phyloP scores from a whole-genome alignment of 768 basidiomycete genomes.

The Russula brevipes region DNA sequence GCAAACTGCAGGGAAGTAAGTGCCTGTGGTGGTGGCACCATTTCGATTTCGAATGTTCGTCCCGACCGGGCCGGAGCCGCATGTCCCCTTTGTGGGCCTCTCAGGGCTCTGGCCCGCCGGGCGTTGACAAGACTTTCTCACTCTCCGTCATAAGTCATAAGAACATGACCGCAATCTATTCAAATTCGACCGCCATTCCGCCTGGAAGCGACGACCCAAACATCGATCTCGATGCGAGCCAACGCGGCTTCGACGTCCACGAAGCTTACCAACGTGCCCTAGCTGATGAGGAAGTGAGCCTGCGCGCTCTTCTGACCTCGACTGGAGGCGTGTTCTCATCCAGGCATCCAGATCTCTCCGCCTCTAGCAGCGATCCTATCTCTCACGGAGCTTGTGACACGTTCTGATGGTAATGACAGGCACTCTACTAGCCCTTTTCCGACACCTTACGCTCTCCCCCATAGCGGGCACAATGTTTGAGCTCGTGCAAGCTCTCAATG shows the following conservation, averaged over 20 bases:
- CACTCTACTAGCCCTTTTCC: background rate
- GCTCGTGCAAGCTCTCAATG: constrained; percentile 76
- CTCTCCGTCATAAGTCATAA: background rate
- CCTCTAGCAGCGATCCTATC: constrained; percentile 88
- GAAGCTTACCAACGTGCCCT: constrained; percentile 56
- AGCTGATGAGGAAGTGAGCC: constrained; percentile 58
- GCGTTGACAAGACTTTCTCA: background rate
- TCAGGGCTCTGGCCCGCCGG: background rate
- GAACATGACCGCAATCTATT: constrained; percentile 15
- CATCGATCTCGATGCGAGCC: background rate
- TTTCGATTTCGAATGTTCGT: background rate
- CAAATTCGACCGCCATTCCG: constrained; percentile 8
- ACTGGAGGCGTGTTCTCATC: constrained; percentile 2
- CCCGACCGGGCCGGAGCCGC: background rate
- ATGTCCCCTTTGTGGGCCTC: background rate
- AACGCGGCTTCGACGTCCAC: constrained; percentile 41
- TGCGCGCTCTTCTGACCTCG: background rate
- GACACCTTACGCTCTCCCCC: constrained; percentile 17
- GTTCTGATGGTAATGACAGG: constrained; percentile 59
- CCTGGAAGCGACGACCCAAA: background rate
- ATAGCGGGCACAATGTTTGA: constrained; percentile 91
- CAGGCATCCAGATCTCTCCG: constrained; percentile 53
- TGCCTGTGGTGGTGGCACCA: no score
- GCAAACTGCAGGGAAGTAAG: background rate
- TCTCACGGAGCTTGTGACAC: constrained; percentile 73